Evolutionary conservation across 306 rosid genomes (phyloP).

Genomic region (Vigna nakashimae): DNA sequence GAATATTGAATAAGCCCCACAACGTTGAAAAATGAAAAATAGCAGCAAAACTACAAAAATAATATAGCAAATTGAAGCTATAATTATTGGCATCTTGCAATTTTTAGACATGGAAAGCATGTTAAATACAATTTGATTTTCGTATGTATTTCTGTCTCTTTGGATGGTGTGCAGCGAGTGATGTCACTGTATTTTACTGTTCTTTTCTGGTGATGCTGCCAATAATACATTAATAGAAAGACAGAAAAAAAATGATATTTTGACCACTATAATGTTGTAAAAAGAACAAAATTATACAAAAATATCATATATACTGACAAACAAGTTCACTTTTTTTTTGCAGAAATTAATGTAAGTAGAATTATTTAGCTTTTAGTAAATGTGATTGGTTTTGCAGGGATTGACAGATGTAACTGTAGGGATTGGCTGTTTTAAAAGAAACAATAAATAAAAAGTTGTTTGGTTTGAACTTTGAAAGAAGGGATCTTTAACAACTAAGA

Average conservation of each 20-base stretch:
- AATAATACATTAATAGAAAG: background rate
- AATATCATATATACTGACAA: background rate
- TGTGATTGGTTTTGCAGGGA: background rate
- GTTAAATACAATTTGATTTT: background rate
- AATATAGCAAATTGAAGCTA: background rate
- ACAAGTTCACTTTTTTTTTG: background rate
- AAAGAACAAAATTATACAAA: background rate
- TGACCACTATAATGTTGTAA: background rate
- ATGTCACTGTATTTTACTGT: background rate
- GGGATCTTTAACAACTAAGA: background rate
- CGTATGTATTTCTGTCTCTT: background rate
- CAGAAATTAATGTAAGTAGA: background rate
- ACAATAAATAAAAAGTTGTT: background rate
- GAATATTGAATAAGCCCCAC: background rate
- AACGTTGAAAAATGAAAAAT: background rate
- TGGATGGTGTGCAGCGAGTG: background rate
- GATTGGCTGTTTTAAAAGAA: background rate
- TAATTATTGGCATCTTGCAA: background rate
- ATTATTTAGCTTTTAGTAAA: background rate
- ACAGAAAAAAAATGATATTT: no score
- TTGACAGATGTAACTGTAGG: background rate
- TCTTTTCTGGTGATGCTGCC: background rate
- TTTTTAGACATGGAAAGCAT: background rate
- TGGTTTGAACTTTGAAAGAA: slow-evolving; percentile 13
- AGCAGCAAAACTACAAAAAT: background rate